Evolutionary conservation across 805 yeast species (phyloP).

Genomic region (Schizosaccharomyces lindneri): DNA sequence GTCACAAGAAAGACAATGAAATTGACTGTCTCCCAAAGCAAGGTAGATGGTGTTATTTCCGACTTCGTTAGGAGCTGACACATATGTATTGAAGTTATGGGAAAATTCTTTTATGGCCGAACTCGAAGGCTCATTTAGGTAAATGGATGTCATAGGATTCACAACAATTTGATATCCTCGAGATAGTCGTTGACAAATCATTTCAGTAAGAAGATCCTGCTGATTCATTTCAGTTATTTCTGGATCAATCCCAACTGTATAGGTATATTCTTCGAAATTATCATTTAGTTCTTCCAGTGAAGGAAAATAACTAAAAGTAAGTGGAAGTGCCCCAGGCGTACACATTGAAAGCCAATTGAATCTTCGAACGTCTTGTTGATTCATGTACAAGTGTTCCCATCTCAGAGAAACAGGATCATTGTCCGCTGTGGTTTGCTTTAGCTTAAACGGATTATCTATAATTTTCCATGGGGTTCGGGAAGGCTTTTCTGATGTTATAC

Average conservation of each 20-base stretch:
- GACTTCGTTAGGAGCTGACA: not conserved
- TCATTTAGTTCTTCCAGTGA: conserved; percentile 36
- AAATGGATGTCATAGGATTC: conserved; percentile 20
- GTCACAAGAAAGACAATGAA: conserved; percentile 61
- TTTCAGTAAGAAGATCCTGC: conserved; percentile 50
- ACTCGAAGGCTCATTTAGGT: not conserved
- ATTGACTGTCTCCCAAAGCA: conserved; percentile 54
- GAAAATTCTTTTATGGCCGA: not conserved
- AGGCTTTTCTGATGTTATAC: not conserved
- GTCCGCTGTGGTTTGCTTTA: conserved; percentile 28
- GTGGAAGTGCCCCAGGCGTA: conserved; percentile 81
- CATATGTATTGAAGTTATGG: not conserved
- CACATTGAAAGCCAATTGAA: conserved; percentile 85
- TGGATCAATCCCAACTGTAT: conserved; percentile 42
- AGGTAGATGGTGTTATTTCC: conserved; percentile 35
- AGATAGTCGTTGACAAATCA: conserved; percentile 60
- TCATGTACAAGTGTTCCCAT: conserved; percentile 81
- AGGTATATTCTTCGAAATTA: conserved; percentile 60
- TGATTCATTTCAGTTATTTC: conserved; percentile 22
- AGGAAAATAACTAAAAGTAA: conserved; percentile 60
- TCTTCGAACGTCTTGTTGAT: conserved; percentile 23
- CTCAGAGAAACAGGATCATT: conserved; percentile 44
- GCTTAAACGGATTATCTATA: conserved; percentile 54
- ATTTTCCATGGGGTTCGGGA: conserved; percentile 27
- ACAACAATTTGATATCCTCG: conserved; percentile 79